These are phyloP conservation scores for Xylogone sp. DNA, from an alignment of 2,329 filamentous ascomycete genomes.

Conservation along the genomic window DNA sequence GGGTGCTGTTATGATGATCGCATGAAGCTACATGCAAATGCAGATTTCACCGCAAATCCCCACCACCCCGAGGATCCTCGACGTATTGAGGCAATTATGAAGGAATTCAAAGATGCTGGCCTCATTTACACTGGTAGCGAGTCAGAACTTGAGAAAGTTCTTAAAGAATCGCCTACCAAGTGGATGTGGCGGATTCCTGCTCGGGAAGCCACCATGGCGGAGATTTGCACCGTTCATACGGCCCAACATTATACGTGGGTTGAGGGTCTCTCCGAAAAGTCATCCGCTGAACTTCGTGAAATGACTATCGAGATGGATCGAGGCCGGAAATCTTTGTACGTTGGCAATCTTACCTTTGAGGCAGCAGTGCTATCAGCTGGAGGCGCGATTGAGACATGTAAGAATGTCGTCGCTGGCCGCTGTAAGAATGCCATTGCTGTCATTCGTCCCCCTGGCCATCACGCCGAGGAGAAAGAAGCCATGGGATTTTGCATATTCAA, in stretches of 20 bases:
- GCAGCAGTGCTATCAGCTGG: conserved; percentile 83
- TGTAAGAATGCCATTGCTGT: conserved; percentile 96
- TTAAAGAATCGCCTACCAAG: conserved; percentile 50
- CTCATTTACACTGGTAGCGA: conserved; percentile 65
- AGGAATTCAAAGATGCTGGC: conserved; percentile 77
- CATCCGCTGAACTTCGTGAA: conserved; percentile 62
- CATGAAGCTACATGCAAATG: conserved; percentile 94
- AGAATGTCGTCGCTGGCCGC: conserved; percentile 76
- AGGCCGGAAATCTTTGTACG: conserved; percentile 74
- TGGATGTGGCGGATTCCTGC: conserved; percentile 76
- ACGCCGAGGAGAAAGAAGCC: conserved; percentile 79
- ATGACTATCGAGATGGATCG: conserved; percentile 60
- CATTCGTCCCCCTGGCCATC: conserved; percentile 91
- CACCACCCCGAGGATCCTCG: conserved; percentile 93
- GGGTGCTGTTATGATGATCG: conserved; percentile 87
- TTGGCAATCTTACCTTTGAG: conserved; percentile 76
- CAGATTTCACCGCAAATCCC: conserved; percentile 67
- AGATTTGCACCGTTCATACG: conserved; percentile 78
- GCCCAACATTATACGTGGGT: conserved; percentile 79
- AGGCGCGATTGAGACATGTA: conserved; percentile 92
- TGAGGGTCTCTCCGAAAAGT: conserved; percentile 47
- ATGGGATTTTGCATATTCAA: conserved; percentile 99
- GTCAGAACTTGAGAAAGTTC: conserved; percentile 46
- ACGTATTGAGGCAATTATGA: conserved; percentile 90
- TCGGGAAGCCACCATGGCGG: conserved; percentile 71